Conservation (phyloP, 1,284 basidiomycete species). For the Salmacisia buchloeana region DNA sequence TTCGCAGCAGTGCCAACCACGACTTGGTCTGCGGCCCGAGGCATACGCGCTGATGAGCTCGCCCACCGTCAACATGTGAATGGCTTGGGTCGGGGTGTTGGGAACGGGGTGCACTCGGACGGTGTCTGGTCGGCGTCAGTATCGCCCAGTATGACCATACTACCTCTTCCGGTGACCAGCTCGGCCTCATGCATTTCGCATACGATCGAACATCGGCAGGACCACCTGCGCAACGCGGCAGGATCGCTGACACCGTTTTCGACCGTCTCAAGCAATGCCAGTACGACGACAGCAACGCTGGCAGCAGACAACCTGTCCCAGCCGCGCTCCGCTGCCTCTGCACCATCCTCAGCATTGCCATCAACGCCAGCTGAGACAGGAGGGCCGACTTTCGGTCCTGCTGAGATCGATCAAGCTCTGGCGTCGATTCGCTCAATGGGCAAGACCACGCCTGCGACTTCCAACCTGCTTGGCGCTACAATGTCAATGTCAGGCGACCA, state of each 20-base stretch:
- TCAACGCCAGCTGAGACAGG: not conserved
- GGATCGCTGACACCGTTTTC: too few relatives aligned
- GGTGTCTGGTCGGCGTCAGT: constrained; percentile 4
- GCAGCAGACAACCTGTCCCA: not conserved
- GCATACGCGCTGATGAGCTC: too few relatives aligned
- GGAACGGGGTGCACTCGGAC: not conserved
- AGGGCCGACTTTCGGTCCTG: not conserved
- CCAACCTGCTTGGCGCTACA: not conserved
- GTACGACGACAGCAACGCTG: too few relatives aligned
- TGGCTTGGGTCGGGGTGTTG: not conserved
- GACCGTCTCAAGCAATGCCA: too few relatives aligned
- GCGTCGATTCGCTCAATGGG: not conserved
- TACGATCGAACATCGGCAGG: too few relatives aligned
- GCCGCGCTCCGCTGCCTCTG: not conserved
- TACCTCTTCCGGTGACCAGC: not conserved
- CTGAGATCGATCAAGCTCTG: not conserved
- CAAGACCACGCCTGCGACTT: not conserved
- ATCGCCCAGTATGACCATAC: constrained; percentile 4
- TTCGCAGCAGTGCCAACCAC: too few relatives aligned
- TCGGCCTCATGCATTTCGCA: too few relatives aligned
- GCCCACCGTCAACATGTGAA: too few relatives aligned
- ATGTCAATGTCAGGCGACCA: too few relatives aligned
- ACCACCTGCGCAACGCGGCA: too few relatives aligned
- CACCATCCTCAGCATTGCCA: not conserved
- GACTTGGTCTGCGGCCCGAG: too few relatives aligned